Evolutionary conservation across 2,329 filamentous ascomycete genomes (phyloP), one percentile per base, ranked within the genome.

Genomic region (Magnaporthales sp.): DNA sequence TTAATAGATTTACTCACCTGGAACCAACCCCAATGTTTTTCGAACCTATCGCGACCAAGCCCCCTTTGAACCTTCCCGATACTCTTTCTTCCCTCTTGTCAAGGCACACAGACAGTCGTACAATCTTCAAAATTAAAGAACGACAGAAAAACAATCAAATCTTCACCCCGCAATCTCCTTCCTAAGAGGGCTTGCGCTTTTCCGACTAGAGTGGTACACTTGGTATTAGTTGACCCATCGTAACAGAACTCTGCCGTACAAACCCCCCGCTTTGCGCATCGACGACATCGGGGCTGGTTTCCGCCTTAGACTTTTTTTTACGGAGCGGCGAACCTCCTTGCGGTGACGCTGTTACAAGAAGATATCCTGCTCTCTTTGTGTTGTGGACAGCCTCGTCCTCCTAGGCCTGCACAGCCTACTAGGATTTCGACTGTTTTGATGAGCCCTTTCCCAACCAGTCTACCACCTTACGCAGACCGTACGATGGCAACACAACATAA

Each of bases 401-500:
- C 15, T 19, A 46, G 38, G 19, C 38, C 15, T 46, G 38, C 38
- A 46, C 38, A 46, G 15, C 19, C 38, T n/a, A n/a, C 38, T 10
- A 58, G 54, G 54, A 58, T 58, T 38, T 26, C n/a, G 8, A 22
- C n/a, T 22, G n/a, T 24, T n/a, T 9, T 13, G n/a, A 10, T n/a
- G 54, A 13, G 9, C n/a, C 3, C 11, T 22, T 26, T 15, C 8
- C 11, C 24, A 26, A 22, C 8, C 54, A 58, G 22, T 58, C 54
- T 10, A 26, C 54, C 8, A 26, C 54, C 22, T 26, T 26, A 26
- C 54, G 8, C 22, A 58, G 24, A 22, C 24, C 24, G 4, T 4
- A 46, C 6, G 6, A 66, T 66, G 64, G 64, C 64, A n/a, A 74
- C 79, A 63, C 73, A 78, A n/a, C 70, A 75, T 62, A 76, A 76